A percentile compares a stretch with the other conserved stretches of the same genome.
Evolutionary conservation across 495 filamentous ascomycete species (phyloP).

Genomic region (Neurospora africana): DNA sequence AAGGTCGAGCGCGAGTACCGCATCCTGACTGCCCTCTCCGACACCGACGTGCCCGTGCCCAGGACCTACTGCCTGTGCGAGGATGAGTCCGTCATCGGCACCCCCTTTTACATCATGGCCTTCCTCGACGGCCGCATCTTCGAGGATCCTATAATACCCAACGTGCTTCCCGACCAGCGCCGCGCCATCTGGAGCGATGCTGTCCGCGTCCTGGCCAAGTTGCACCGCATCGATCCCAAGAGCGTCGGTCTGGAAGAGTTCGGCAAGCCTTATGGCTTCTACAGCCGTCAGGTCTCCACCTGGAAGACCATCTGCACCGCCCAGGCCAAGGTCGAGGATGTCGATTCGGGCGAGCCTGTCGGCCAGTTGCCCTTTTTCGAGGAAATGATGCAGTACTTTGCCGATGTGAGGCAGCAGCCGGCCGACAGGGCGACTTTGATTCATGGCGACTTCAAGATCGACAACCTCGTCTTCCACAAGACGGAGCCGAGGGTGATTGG

Average conservation of each 20-base stretch:
- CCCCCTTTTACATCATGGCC: slow-evolving; percentile 93
- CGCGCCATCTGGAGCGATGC: slow-evolving; percentile 79
- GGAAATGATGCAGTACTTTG: slow-evolving; percentile 71
- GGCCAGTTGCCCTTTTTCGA: slow-evolving; percentile 74
- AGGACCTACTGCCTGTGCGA: slow-evolving; percentile 78
- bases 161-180: slow-evolving; percentile 56
- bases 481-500: slow-evolving; percentile 83
- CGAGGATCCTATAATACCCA: slow-evolving; percentile 75
- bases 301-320: slow-evolving; percentile 65
- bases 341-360: slow-evolving; percentile 63
- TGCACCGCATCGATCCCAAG: slow-evolving; percentile 64
- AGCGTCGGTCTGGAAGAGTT: slow-evolving; percentile 57
- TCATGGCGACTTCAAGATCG: slow-evolving; percentile 97
- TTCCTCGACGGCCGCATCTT: slow-evolving; percentile 89
- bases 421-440: slow-evolving; percentile 68
- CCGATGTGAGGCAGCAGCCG: slow-evolving; percentile 55
- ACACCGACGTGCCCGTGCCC: slow-evolving; percentile 78
- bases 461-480: slow-evolving; percentile 90
- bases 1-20: slow-evolving; percentile 91
- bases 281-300: slow-evolving; percentile 75
- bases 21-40: slow-evolving; percentile 71
- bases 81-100: slow-evolving; percentile 68
- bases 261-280: slow-evolving; percentile 70
- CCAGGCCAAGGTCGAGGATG: slow-evolving; percentile 64
- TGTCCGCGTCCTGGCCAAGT: slow-evolving; percentile 68